Evolutionary conservation across 1,284 basidiomycete species (phyloP).

Genomic region (Golubevia pallescens): DNA sequence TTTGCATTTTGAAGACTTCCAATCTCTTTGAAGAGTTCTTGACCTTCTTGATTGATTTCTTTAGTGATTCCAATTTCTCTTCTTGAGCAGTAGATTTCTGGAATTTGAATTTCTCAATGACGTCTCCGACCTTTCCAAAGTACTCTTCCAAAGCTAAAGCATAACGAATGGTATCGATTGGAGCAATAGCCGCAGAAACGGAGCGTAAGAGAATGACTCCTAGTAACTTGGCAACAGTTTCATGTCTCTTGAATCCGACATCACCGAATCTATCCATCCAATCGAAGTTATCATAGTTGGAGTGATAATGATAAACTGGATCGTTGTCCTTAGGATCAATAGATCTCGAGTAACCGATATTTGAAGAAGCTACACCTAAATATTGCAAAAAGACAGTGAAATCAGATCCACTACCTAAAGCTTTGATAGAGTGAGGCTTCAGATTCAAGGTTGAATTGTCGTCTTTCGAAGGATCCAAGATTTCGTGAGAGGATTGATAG

Average conservation of each 20-base stretch:
- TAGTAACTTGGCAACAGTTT: conserved; percentile 35
- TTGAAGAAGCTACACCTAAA: conserved; percentile 65
- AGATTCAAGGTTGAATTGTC: conserved; percentile 52
- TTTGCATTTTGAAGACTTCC: conserved; percentile 15
- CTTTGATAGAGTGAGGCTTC: conserved; percentile 16
- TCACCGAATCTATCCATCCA: conserved; percentile 81
- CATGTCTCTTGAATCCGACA: conserved; percentile 76
- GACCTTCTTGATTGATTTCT: conserved; percentile 17
- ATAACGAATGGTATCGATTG: conserved; percentile 38
- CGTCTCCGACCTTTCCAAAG: conserved; percentile 22
- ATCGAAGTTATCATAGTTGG: conserved; percentile 76
- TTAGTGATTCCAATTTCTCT: conserved; percentile 14
- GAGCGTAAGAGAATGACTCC: conserved; percentile 43
- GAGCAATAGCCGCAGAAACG: conserved; percentile 26
- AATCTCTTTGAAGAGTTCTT: conserved; percentile 13
- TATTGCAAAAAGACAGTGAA: conserved; percentile 76
- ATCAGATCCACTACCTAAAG: conserved; percentile 70
- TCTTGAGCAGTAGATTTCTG: not conserved
- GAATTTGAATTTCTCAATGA: conserved; percentile 17
- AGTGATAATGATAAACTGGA: conserved; percentile 75
- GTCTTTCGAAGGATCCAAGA: conserved; percentile 69
- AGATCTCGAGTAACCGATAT: conserved; percentile 59
- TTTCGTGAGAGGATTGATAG: conserved; percentile 72
- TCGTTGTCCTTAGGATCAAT: conserved; percentile 64
- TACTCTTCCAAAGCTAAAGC: conserved; percentile 32